These are phyloP conservation scores for Eucalyptus pauciflora DNA, from an alignment of 345 rosid species.

Conservation along the genomic window DNA sequence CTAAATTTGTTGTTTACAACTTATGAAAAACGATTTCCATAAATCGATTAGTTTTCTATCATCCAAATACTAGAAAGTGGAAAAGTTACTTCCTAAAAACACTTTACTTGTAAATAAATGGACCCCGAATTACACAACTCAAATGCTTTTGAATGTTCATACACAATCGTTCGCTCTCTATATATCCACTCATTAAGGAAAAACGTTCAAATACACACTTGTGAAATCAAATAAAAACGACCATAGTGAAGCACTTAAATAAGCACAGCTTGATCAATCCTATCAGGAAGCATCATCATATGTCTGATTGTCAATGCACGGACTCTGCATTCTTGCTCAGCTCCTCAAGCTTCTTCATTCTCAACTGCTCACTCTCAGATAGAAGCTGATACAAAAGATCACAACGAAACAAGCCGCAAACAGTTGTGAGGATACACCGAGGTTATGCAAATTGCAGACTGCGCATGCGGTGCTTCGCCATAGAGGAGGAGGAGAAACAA, in stretches of 20 bases:
- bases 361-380: conserved; percentile 55
- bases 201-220: background rate
- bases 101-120: background rate
- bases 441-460: background rate
- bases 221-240: background rate
- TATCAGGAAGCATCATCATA: background rate
- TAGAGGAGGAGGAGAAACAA: background rate
- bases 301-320: background rate
- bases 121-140: background rate
- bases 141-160: background rate
- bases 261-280: background rate
- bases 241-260: background rate
- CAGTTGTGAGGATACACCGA: background rate
- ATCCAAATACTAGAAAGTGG: background rate
- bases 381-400: conserved; percentile 20
- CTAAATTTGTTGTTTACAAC: background rate
- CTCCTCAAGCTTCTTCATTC: conserved; percentile 72
- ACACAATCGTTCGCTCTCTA: background rate
- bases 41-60: too few relatives aligned
- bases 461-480: background rate
- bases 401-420: background rate
- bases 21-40: too few relatives aligned
- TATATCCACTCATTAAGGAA: background rate
- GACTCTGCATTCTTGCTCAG: conserved; percentile 26
- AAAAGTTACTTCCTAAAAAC: background rate